Evolutionary conservation across 108 stramenopile species (phyloP), one percentile per base, ranked within the genome.

Genomic region (Stephanodiscus minutulus): DNA sequence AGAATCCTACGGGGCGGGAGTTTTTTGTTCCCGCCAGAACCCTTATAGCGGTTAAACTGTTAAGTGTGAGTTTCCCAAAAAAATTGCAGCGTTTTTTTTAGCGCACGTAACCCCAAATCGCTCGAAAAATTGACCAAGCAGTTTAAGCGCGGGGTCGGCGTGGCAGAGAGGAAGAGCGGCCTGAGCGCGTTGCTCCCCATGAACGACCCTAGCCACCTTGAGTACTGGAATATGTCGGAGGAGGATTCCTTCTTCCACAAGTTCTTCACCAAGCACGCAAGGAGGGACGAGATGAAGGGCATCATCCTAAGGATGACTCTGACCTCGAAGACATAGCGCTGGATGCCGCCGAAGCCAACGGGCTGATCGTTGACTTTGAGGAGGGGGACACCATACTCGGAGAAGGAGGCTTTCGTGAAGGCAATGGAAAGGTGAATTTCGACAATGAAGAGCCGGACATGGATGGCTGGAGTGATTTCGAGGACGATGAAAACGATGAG

Each of bases 31-130:
- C n/a, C n/a, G n/a, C n/a, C n/a, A n/a, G n/a, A n/a, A n/a, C n/a
- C n/a, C n/a, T n/a, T n/a, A n/a, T n/a, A n/a, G n/a, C n/a, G n/a
- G n/a, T n/a, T n/a, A n/a, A n/a, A n/a, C n/a, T n/a, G n/a, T n/a
- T n/a, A n/a, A n/a, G n/a, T n/a, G n/a, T n/a, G n/a, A n/a, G n/a
- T n/a, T n/a, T n/a, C n/a, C n/a, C n/a, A n/a, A n/a, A n/a, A n/a
- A n/a, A n/a, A n/a, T n/a, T n/a, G n/a, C n/a, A n/a, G n/a, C n/a
- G n/a, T n/a, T n/a, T n/a, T n/a, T n/a, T n/a, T n/a, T n/a, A n/a
- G n/a, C n/a, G n/a, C n/a, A n/a, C 86, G 94, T n/a, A 98, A 98
- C 69, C 98, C 98, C 11, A 98, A 98, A 74, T 76, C 92, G 18
- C 41, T 71, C 77, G 84, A 66, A 68, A 82, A 64, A 33, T 70